Conservation (phyloP, 2,329 filamentous ascomycete species). For the Fusarium napiforme region DNA sequence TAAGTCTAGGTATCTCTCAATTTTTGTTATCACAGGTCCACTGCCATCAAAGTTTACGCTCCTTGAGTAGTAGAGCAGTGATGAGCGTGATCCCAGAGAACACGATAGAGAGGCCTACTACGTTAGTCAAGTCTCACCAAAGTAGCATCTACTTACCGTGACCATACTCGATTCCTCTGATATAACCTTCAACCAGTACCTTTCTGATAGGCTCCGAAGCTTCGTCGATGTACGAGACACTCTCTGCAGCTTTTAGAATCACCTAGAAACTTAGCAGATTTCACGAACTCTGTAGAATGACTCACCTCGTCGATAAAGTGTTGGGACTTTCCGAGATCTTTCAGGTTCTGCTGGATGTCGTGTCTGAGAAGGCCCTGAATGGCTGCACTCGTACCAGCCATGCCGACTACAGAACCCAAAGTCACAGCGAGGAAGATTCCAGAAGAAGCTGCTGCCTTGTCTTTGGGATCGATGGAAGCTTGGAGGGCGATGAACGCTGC, state of each 20-base stretch:
- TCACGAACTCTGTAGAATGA: neutral
- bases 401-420: conserved; percentile 50
- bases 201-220: conserved; percentile 20
- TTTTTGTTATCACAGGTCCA: too few species aligned
- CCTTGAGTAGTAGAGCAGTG: neutral
- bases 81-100: neutral
- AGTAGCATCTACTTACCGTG: conserved; percentile 3
- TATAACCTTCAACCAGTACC: conserved; percentile 20
- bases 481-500: conserved; percentile 56
- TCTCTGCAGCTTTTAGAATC: conserved; percentile 31
- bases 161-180: conserved; percentile 34
- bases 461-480: conserved; percentile 50
- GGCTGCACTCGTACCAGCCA: conserved; percentile 52
- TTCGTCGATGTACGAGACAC: conserved; percentile 30
- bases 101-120: neutral
- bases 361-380: conserved; percentile 31
- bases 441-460: conserved; percentile 55
- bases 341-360: conserved; percentile 16
- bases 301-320: conserved; percentile 17
- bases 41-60: neutral
- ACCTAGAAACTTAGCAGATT: conserved; percentile 11
- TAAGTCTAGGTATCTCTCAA: too few species aligned
- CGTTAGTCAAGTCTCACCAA: neutral
- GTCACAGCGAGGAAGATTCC: conserved; percentile 53
- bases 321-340: conserved; percentile 19